A percentile compares a stretch with the other conserved stretches of the same genome.
These are phyloP conservation scores for Ganoderma lucidum DNA, from an alignment of 1,284 basidiomycete genomes.

Conservation along the genomic window DNA sequence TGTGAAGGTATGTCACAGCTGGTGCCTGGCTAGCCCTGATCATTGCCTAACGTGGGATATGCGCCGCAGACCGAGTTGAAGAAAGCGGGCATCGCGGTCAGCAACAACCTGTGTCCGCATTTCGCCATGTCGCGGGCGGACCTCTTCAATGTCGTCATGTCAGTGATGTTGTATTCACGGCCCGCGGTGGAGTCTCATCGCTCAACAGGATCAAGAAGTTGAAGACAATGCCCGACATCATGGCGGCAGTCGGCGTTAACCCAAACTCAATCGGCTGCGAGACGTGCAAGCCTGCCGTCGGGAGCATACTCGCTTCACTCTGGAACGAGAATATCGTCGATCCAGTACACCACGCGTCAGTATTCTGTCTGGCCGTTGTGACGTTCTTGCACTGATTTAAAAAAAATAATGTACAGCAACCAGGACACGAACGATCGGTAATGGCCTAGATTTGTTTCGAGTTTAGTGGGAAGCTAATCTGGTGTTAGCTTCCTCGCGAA, in stretches of 20 bases:
- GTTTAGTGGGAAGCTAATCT: conserved; percentile 4
- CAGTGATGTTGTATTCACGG: conserved; percentile 14
- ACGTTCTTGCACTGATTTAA: neutral
- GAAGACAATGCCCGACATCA: conserved; percentile 62
- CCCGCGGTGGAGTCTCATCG: neutral
- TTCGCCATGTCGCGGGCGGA: conserved; percentile 76
- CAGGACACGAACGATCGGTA: conserved; percentile 74
- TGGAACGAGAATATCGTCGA: conserved; percentile 77
- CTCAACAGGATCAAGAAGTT: conserved; percentile 64
- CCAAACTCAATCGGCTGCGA: conserved; percentile 72
- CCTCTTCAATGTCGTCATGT: conserved; percentile 73
- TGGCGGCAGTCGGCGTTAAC: conserved; percentile 59
- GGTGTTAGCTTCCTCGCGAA: conserved; percentile 68
- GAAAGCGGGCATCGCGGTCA: conserved; percentile 69
- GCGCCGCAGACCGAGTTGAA: conserved; percentile 62
- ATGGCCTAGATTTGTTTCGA: conserved; percentile 25
- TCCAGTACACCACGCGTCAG: conserved; percentile 63
- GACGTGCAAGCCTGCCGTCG: conserved; percentile 77
- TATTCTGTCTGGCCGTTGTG: neutral
- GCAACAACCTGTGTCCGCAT: conserved; percentile 73
- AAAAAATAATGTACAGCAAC: conserved; percentile 42
- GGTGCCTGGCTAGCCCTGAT: neutral
- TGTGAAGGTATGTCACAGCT: conserved; percentile 48
- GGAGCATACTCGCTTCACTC: conserved; percentile 72
- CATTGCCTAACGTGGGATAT: neutral